Conservation (phyloP, 169 alveolate species). For the Theileria parva region DNA sequence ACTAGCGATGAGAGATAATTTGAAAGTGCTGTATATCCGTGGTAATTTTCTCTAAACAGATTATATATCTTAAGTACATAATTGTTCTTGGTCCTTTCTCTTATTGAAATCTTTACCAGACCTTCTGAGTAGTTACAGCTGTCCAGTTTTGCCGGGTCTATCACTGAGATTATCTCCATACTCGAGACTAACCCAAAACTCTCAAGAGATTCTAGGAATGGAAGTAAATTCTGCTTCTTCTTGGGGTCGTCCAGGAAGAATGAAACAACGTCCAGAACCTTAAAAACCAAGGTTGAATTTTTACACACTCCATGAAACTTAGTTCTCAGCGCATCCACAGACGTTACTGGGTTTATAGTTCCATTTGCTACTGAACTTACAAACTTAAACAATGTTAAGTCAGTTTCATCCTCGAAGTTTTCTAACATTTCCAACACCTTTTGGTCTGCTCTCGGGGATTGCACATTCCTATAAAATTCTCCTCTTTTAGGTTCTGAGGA, state of each 20-base stretch:
- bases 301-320: neutral
- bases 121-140: constrained; percentile 61
- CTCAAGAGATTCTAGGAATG: constrained; percentile 28
- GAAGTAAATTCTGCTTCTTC: constrained; percentile 19
- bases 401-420: neutral
- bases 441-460: neutral
- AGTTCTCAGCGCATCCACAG: constrained; percentile 30
- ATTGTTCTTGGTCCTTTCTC: constrained; percentile 58
- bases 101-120: constrained; percentile 31
- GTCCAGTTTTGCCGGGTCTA: constrained; percentile 63
- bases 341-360: constrained; percentile 8
- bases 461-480: too few species aligned
- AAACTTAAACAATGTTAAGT: neutral
- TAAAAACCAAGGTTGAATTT: constrained; percentile 41
- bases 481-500: too few species aligned
- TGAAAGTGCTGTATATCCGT: constrained; percentile 41
- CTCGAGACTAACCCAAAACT: constrained; percentile 37
- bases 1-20: constrained; percentile 13
- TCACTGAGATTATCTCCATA: constrained; percentile 52
- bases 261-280: constrained; percentile 38
- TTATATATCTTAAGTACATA: constrained; percentile 48
- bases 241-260: constrained; percentile 27
- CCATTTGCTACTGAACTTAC: constrained; percentile 45
- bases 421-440: neutral
- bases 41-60: constrained; percentile 51